These are phyloP conservation scores for Colletotrichum horii DNA, from an alignment of 2,329 filamentous ascomycete species.

Conservation along the genomic window DNA sequence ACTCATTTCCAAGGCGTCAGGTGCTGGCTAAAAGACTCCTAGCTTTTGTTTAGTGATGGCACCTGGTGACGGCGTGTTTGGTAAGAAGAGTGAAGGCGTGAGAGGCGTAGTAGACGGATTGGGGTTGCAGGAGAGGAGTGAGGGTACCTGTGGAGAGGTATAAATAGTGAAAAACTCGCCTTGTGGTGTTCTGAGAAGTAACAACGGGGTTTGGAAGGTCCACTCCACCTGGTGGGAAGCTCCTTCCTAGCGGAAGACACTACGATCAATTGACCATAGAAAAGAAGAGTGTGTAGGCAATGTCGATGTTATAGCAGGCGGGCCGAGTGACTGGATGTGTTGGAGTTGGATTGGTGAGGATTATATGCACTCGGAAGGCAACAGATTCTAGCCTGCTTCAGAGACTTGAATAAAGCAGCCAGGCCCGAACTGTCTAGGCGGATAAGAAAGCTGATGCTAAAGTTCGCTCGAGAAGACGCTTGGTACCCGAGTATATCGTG, in stretches of 20 bases:
- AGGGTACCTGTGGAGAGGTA: background rate
- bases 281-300: background rate
- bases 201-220: background rate
- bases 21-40: background rate
- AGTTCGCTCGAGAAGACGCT: background rate
- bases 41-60: background rate
- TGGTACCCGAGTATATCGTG: background rate
- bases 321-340: background rate
- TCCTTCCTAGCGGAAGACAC: background rate
- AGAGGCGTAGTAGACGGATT: background rate
- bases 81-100: background rate
- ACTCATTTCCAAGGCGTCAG: background rate
- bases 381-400: background rate
- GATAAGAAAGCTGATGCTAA: background rate
- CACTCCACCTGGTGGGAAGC: background rate
- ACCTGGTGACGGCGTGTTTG: background rate
- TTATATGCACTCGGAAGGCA: background rate
- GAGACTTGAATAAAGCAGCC: background rate
- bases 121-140: background rate
- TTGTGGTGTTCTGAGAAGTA: background rate
- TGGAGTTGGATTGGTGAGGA: background rate
- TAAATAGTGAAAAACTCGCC: background rate
- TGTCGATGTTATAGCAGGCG: background rate
- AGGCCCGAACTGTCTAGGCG: background rate
- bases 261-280: background rate